A percentile compares a stretch with the other conserved stretches of the same genome.
Conservation (phyloP, 108 stramenopile genomes). For the Cyclotella choctawhatcheeana region DNA sequence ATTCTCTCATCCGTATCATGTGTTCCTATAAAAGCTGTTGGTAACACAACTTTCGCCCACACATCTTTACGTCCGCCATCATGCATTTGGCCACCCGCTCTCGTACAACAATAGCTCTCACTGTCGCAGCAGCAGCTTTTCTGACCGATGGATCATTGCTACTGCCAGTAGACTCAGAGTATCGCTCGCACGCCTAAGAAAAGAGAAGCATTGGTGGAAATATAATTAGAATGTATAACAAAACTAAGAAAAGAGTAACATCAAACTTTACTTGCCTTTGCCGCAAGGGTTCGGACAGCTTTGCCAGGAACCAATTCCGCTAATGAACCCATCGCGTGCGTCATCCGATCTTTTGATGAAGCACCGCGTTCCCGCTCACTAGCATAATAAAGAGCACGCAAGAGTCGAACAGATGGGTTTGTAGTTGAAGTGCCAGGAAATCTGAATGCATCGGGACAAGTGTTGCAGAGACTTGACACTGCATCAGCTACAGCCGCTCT, state of each 20-base stretch:
- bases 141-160: constrained; percentile 69
- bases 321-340: constrained; percentile 73
- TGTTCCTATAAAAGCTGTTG: constrained; percentile 75
- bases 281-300: constrained; percentile 55
- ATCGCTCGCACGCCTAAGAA: constrained; percentile 64
- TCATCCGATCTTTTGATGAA: constrained; percentile 74
- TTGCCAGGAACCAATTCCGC: constrained; percentile 69
- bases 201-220: neutral
- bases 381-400: constrained; percentile 83
- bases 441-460: constrained; percentile 72
- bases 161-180: constrained; percentile 54
- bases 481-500: constrained; percentile 82
- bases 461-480: constrained; percentile 64
- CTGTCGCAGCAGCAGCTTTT: constrained; percentile 71
- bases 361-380: constrained; percentile 75
- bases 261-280: constrained; percentile 1
- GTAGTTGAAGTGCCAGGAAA: constrained; percentile 59
- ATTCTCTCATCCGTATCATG: constrained; percentile 73
- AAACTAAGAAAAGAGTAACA: neutral
- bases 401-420: constrained; percentile 76
- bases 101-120: constrained; percentile 80
- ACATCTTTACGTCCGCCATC: constrained; percentile 80
- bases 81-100: constrained; percentile 67
- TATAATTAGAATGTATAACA: neutral
- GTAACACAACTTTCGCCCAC: constrained; percentile 73